Evolutionary conservation across 805 yeast genomes (phyloP), one percentile per base, ranked within the genome.

Genomic region (Metschnikowia continentalis): DNA sequence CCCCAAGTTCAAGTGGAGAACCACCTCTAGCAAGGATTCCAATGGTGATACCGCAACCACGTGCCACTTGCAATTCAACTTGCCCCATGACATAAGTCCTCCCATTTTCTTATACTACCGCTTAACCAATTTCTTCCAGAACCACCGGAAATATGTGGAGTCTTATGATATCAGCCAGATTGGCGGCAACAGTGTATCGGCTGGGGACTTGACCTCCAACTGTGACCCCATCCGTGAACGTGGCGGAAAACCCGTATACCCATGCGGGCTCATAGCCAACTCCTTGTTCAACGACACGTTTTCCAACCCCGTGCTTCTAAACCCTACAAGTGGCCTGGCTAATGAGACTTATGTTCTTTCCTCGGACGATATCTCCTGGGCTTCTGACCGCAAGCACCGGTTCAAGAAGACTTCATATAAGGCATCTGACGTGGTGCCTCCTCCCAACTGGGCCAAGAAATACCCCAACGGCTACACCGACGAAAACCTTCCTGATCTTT

Each of bases 201-300:
- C 72, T 3, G 76, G 69, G 26, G 78, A 73, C 41, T 66, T 94
- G 19, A 75, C 67, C 6, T 61, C 63, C 35, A 61, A 65, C 47
- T 74, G 78, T 55, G 60, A 63, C 43, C 78, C 78, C 0, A 56
- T 71, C 51, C 62, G 56, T 46, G 76, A 74, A 32, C 79, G 79
- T 50, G 70, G 64, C 14, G 76, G 72, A 13, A 80, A 78, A 56
- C 63, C 75, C 14, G 63, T 78, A 54, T 92, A 92, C 66, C 99
- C 99, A 15, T 94, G 98, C 72, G 99, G 99, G 0, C 77, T 92
- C 46, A 90, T 92, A 56, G 96, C 98, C 47, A 92, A 92, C 70
- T 89, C 97, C 0, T 69, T 80, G 67, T 92, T 94, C 76, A 92
- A 92, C 68, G 99, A 92, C 64, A 82, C 97, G 3, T 84, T 88